Percentiles rank a stretch among this genome's conserved stretches.
phyloP scores from a whole-genome alignment of 805 yeast species.

The Starmerella gropengiesseri region DNA sequence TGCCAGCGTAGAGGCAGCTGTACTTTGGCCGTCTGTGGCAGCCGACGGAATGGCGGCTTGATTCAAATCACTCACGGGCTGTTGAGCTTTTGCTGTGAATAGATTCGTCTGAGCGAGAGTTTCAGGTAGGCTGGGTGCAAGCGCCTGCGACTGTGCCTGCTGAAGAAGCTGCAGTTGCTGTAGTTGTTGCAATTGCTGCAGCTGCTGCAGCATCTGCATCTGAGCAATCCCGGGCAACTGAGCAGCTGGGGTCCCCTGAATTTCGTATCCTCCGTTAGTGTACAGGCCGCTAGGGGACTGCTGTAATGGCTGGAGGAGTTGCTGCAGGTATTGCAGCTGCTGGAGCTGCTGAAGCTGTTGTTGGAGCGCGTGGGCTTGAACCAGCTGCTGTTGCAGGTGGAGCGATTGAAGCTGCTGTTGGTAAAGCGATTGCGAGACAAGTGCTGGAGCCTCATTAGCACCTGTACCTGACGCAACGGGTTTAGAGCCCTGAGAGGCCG shows the following conservation, averaged over 20 bases:
- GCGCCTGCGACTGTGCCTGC: neutral
- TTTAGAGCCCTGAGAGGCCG: too few species aligned
- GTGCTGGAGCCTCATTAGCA: neutral
- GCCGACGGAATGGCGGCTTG: too few species aligned
- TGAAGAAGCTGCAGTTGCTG: neutral
- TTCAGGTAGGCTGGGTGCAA: neutral
- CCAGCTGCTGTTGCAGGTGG: neutral
- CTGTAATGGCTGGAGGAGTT: neutral
- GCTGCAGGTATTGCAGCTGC: neutral
- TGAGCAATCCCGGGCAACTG: neutral
- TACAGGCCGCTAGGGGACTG: neutral
- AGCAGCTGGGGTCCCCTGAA: neutral
- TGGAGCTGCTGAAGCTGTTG: neutral
- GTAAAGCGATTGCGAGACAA: neutral
- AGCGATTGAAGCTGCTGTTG: neutral
- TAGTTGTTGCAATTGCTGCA: constrained; percentile 1
- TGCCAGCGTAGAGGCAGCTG: too few species aligned
- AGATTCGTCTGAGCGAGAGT: neutral
- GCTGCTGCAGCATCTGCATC: neutral
- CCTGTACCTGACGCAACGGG: neutral
- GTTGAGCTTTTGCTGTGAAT: neutral
- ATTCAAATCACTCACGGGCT: too few species aligned
- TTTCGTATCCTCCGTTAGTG: too few species aligned
- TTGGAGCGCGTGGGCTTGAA: neutral
- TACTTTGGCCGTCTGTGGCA: too few species aligned